Percentiles rank a stretch among this genome's conserved stretches.
Evolutionary conservation across 768 basidiomycete species (phyloP).

Genomic region (Suillus brevipes): DNA sequence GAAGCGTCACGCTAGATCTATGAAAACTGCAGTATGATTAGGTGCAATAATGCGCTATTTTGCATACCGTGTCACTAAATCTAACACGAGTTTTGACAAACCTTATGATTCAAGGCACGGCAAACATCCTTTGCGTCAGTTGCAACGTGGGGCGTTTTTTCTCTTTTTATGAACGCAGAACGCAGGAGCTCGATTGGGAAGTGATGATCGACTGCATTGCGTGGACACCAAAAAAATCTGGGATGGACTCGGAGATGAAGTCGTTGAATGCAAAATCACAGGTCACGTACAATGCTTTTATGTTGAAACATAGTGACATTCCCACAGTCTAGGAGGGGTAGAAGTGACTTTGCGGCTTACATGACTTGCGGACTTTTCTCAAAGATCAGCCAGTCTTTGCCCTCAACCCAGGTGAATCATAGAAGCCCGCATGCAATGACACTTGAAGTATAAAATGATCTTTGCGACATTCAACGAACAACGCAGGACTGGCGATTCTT

Average conservation of each 20-base stretch:
- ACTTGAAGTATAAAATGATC: constrained; percentile 12
- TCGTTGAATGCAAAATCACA: neutral
- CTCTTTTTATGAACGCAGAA: neutral
- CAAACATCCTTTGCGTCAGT: neutral
- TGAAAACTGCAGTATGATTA: neutral
- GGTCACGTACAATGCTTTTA: constrained; percentile 30
- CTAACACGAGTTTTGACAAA: neutral
- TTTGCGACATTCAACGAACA: constrained; percentile 25
- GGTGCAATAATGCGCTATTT: neutral
- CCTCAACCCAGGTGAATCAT: constrained; percentile 55
- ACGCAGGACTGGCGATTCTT: constrained; percentile 17
- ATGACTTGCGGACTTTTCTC: too few relatives aligned
- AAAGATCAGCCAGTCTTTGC: too few relatives aligned
- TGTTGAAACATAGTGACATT: too few relatives aligned
- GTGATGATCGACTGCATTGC: neutral
- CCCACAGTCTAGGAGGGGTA: too few relatives aligned
- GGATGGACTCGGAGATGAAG: neutral
- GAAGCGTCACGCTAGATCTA: neutral
- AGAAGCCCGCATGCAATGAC: constrained; percentile 23
- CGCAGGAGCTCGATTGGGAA: neutral
- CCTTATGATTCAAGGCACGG: neutral
- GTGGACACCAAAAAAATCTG: neutral
- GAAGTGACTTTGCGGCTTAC: too few relatives aligned
- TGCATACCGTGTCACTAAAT: neutral
- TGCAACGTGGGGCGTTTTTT: neutral